These are phyloP conservation scores for Schizosaccharomyces versatilis DNA, from an alignment of 1,139 yeast genomes.

Conservation along the genomic window DNA sequence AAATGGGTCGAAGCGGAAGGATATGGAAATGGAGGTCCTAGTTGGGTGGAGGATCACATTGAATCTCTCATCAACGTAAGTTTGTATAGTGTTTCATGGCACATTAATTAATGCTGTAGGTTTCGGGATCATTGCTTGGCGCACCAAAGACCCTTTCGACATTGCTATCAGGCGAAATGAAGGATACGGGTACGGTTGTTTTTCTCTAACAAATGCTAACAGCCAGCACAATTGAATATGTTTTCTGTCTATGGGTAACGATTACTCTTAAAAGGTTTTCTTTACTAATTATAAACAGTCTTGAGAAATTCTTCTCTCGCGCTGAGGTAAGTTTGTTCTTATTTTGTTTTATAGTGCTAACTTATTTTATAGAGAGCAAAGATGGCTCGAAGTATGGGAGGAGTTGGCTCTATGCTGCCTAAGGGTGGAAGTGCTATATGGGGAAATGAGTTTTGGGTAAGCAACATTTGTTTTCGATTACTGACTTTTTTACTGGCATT, in stretches of 20 bases:
- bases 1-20: slow-evolving; percentile 83
- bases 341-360: not conserved
- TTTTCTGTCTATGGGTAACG: slow-evolving; percentile 61
- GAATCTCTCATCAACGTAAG: slow-evolving; percentile 34
- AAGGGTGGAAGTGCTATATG: slow-evolving; percentile 80
- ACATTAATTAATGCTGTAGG: slow-evolving; percentile 23
- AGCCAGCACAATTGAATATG: slow-evolving; percentile 55
- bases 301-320: slow-evolving; percentile 80
- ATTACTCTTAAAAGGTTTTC: not conserved
- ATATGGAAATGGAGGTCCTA: slow-evolving; percentile 70
- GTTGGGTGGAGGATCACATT: slow-evolving; percentile 70
- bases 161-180: slow-evolving; percentile 86
- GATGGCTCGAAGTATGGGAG: slow-evolving; percentile 71
- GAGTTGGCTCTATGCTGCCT: slow-evolving; percentile 85
- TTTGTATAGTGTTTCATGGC: not conserved
- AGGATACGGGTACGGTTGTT: slow-evolving; percentile 35
- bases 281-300: slow-evolving; percentile 11
- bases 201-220: not conserved
- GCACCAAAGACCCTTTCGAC: slow-evolving; percentile 91
- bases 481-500: not conserved
- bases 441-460: slow-evolving; percentile 34
- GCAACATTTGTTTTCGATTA: slow-evolving; percentile 15
- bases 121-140: slow-evolving; percentile 72
- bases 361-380: slow-evolving; percentile 36
- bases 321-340: slow-evolving; percentile 22